phyloP scores from a whole-genome alignment of 441 rosid species.

The Adansonia grandidieri region DNA sequence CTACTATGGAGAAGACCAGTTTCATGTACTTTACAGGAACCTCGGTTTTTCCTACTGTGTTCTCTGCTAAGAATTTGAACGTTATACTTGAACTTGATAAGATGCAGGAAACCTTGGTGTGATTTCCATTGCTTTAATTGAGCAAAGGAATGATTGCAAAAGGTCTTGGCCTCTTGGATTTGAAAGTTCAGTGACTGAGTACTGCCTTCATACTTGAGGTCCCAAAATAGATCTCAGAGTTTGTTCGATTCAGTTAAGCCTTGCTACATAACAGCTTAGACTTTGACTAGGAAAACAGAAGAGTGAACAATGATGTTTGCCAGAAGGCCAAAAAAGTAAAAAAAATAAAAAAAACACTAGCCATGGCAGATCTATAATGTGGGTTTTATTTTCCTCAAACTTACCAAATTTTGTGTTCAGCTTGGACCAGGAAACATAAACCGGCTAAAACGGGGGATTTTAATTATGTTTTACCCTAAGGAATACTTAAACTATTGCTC shows the following conservation, averaged over 20 bases:
- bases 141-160: neutral
- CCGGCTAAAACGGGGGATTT: too few relatives aligned
- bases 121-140: neutral
- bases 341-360: neutral
- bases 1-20: neutral
- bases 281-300: neutral
- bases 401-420: neutral
- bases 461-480: neutral
- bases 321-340: neutral
- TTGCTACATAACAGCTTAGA: neutral
- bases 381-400: neutral
- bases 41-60: neutral
- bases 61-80: neutral
- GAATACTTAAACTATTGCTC: neutral
- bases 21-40: neutral
- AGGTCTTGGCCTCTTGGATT: too few relatives aligned
- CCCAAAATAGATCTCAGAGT: neutral
- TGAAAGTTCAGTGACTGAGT: neutral
- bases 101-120: neutral
- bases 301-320: neutral
- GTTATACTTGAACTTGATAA: neutral
- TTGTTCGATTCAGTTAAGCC: neutral
- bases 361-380: neutral
- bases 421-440: neutral
- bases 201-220: neutral